A percentile compares a stretch with the other conserved stretches of the same genome.
Evolutionary conservation across 345 rosid species (phyloP).

Genomic region (Acer negundo): DNA sequence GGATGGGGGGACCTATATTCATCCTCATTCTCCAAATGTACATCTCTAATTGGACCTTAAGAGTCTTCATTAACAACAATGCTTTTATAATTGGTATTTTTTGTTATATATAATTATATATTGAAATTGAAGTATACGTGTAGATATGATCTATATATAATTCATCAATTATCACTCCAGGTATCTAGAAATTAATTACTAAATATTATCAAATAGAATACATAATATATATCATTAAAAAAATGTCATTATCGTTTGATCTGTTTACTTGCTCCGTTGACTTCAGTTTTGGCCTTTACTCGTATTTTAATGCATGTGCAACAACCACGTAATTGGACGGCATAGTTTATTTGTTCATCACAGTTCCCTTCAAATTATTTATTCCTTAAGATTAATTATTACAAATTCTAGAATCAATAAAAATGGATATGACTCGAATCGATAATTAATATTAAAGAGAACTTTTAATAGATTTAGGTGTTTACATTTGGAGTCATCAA

Average conservation of each 20-base stretch:
- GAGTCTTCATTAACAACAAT: background rate
- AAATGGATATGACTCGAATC: no score
- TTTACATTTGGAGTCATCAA: no score
- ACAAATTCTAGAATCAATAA: no score
- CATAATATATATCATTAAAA: background rate
- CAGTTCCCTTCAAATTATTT: no score
- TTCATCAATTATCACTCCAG: no score
- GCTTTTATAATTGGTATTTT: background rate
- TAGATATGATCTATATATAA: no score
- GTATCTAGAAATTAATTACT: background rate
- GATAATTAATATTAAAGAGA: no score
- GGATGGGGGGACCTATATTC: no score
- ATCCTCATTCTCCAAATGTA: no score
- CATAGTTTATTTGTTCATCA: conserved; percentile 3
- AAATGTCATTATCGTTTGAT: background rate
- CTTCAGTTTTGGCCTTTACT: conserved; percentile 18
- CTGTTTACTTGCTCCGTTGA: conserved; percentile 32
- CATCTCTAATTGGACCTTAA: background rate
- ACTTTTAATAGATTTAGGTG: no score
- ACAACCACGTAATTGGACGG: background rate
- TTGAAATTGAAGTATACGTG: background rate
- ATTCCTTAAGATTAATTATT: no score
- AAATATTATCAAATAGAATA: background rate
- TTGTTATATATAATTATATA: background rate
- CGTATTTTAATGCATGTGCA: background rate